These are phyloP conservation scores for Beauveria sp. DNA, from an alignment of 2,329 filamentous ascomycete genomes.

Conservation along the genomic window DNA sequence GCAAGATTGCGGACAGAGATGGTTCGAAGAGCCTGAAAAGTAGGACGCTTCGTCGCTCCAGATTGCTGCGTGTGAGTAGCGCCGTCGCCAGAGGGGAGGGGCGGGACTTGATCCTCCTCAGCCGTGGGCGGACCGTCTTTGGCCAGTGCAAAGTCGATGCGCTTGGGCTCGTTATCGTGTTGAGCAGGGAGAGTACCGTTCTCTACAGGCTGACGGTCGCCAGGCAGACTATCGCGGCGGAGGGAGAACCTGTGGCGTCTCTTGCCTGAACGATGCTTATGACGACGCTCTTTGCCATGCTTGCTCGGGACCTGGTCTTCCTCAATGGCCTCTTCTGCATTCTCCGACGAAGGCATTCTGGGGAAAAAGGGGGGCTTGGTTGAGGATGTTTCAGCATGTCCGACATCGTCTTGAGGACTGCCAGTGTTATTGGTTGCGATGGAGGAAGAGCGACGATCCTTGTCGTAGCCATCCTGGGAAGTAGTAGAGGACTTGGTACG, in stretches of 20 bases:
- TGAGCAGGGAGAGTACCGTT: conserved; percentile 15
- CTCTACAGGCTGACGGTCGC: conserved; percentile 24
- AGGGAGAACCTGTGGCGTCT: conserved; percentile 11
- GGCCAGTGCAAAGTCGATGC: conserved; percentile 50
- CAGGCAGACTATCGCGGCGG: conserved; percentile 23
- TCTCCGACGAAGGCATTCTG: conserved; percentile 25
- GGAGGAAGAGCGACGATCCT: conserved; percentile 32
- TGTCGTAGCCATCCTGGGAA: conserved; percentile 51
- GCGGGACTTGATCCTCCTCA: background rate
- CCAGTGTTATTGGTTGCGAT: conserved; percentile 29
- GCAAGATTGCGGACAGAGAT: conserved; percentile 62
- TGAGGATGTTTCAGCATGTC: conserved; percentile 29
- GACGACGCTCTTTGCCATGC: conserved; percentile 28
- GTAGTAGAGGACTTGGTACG: conserved; percentile 70
- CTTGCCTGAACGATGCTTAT: conserved; percentile 32
- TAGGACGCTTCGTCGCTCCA: conserved; percentile 24
- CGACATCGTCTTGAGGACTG: conserved; percentile 27
- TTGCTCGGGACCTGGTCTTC: conserved; percentile 32
- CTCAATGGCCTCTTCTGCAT: conserved; percentile 36
- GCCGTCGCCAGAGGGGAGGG: background rate
- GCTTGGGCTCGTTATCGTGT: conserved; percentile 38
- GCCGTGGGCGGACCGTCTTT: background rate
- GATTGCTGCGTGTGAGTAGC: background rate
- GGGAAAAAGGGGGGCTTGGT: conserved; percentile 29
- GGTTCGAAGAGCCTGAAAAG: conserved; percentile 48